These are phyloP conservation scores for Prosopis cineraria DNA, from an alignment of 306 rosid species.

Conservation along the genomic window DNA sequence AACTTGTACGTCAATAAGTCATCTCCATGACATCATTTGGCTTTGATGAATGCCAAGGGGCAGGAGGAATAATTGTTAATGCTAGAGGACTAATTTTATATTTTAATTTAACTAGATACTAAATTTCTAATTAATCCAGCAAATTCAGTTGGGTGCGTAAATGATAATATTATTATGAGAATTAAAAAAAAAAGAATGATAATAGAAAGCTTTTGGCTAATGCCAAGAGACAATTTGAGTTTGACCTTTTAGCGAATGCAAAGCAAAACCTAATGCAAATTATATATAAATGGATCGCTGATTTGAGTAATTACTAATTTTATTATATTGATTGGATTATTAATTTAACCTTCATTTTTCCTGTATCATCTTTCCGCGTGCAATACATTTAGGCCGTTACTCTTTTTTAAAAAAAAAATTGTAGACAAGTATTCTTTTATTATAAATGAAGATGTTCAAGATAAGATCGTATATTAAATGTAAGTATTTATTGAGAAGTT, in stretches of 20 bases:
- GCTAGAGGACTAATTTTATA: not conserved
- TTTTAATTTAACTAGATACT: not conserved
- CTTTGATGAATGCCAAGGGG: constrained; percentile 2
- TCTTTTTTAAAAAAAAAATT: too few species aligned
- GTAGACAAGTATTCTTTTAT: too few species aligned
- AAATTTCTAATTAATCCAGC: not conserved
- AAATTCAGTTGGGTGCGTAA: not conserved
- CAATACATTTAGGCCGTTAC: too few species aligned
- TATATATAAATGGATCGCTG: not conserved
- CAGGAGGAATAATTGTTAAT: not conserved
- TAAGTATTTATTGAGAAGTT: too few species aligned
- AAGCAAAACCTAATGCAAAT: not conserved
- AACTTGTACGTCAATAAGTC: not conserved
- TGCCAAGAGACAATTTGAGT: not conserved
- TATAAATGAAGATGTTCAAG: too few species aligned
- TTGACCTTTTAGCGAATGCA: not conserved
- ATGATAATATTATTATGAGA: not conserved
- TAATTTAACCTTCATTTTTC: too few species aligned
- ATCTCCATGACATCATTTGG: not conserved
- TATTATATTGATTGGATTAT: too few species aligned
- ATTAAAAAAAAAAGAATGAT: too few species aligned
- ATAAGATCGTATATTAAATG: too few species aligned
- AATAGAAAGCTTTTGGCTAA: not conserved
- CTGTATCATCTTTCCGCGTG: too few species aligned
- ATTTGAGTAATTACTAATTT: not conserved